Base-by-base conservation (phyloP, 1,284 basidiomycete genomes). In the Irpex rosettiformis region DNA sequence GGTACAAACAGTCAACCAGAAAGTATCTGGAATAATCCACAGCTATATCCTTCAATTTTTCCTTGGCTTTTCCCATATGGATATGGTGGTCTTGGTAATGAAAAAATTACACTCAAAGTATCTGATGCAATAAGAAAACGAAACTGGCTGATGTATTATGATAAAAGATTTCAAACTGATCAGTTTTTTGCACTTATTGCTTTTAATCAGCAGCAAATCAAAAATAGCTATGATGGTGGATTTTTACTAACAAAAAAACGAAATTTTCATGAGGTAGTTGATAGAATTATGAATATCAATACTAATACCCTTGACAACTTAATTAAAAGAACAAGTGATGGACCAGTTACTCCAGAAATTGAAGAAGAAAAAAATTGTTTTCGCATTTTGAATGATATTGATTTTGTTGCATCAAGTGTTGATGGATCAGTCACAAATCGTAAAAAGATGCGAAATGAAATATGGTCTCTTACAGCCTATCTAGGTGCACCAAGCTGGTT, bases 21-120 rank as follows among this genome's bases (percentile, higher is more conserved):
- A 47, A 66, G 63, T 4, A 65, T 71, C 1, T 75, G 65, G 52
- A 60, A 74, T 27, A 73, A 74, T 58, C 65, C 68, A 1, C 47
- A 61, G 3, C 48, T 73, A 21, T 74, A 71, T 64, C 68, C 72
- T 1, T 60, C 68, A 29, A 69, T 72, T 65, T 73, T 72, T 60
- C 72, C 74, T 7, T 74, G 74, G 73, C 59, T 75, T 2, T 76
- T 74, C 60, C 74, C 73, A 4, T 75, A 70, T 69, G 73, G 74
- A 1, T 51, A 65, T 10, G 73, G 73, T 11, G 69, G 73, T 11
- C 56, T 74, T 48, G 69, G 69, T 4, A 61, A 66, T 47, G 43
- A 47, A 8, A 18, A 28, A 33, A 33, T 54, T 40, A 22, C 11
- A 30, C 5, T 10, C 25, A 33, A 6, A n/a, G 37, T 52, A 24